Evolutionary conservation across 2,329 filamentous ascomycete genomes (phyloP), one percentile per base, ranked within the genome.

Genomic region (Geosmithia morbida): DNA sequence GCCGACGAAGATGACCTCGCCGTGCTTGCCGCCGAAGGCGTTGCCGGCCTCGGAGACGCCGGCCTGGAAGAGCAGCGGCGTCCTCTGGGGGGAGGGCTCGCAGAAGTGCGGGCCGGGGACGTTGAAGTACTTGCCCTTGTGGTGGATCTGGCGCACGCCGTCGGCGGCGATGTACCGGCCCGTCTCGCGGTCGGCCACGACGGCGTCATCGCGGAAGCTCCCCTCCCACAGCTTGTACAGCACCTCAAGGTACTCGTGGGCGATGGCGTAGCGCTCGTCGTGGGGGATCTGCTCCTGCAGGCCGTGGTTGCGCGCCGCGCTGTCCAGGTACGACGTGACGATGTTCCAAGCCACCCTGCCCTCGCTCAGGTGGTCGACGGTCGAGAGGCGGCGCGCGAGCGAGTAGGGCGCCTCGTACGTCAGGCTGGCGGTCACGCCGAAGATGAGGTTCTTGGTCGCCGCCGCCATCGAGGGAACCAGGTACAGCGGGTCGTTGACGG

Each of bases 381-480:
- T 85, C 0, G 76, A 80, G 18, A 85, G 58, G 11, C 81, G 65
- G 37, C 82, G 64, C 0, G 82, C 82, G 19, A 86, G 65, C 53
- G 83, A 77, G 56, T 83, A 86, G 0, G 82, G 82, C 55, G 80
- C 75, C 56, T 86, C 81, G 50, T 85, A 86, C 0, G 80, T 84
- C 1, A 81, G 84, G 2, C 77, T 76, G 1, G 81, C 75, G 0
- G 82, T 86, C 5, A 85, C 78, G 0, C 82, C 82, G 51, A 86
- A 85, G 0, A 75, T 79, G 26, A 87, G 74, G 50, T 69, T 82
- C 55, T 79, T 72, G 0, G 83, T 85, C 0, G 68, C 81, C 0
- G 81, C 80, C 1, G 81, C 81, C 80, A 86, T 83, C 0, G 81
- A 81, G 2, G 81, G 71, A 1, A 86, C 68, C 1, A 80, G 71